Conservation (phyloP, 192 early-diverging fungal genomes). For the Dissophora ornata region DNA sequence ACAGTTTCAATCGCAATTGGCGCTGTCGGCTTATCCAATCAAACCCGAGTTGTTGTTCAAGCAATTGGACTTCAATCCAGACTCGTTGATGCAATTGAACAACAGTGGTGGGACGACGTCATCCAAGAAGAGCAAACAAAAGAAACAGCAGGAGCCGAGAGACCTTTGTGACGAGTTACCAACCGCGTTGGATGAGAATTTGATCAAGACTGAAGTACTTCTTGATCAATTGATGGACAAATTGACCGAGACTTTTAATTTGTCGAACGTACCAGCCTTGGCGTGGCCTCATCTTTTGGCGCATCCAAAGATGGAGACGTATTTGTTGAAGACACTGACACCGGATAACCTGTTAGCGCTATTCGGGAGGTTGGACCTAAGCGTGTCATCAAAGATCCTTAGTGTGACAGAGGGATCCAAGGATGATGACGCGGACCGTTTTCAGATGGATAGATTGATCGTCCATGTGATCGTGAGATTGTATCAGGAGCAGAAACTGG, state of each 20-base stretch:
- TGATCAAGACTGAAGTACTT: slow-evolving; percentile 4
- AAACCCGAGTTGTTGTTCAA: slow-evolving; percentile 24
- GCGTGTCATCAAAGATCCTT: background rate
- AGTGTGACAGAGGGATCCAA: slow-evolving; percentile 11
- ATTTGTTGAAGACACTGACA: background rate
- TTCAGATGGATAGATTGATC: slow-evolving; percentile 4
- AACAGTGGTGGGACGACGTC: too few species aligned
- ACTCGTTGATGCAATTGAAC: slow-evolving; percentile 11
- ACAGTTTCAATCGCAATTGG: slow-evolving; percentile 17
- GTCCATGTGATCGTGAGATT: slow-evolving; percentile 18
- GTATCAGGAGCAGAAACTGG: background rate
- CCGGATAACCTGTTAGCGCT: background rate
- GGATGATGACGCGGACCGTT: too few species aligned
- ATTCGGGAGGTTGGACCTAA: slow-evolving; percentile 13
- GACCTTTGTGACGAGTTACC: slow-evolving; percentile 21
- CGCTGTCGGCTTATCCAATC: slow-evolving; percentile 23
- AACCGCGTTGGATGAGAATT: slow-evolving; percentile 4
- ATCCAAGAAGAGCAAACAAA: too few species aligned
- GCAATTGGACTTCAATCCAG: slow-evolving; percentile 14
- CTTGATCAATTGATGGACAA: slow-evolving; percentile 6
- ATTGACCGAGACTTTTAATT: background rate
- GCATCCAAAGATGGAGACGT: slow-evolving; percentile 7
- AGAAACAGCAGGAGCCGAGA: background rate
- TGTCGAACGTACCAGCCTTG: background rate
- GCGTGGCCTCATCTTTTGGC: slow-evolving; percentile 31